phyloP scores from a whole-genome alignment of 192 early-diverging fungal genomes.

The Linnemannia zychae region DNA sequence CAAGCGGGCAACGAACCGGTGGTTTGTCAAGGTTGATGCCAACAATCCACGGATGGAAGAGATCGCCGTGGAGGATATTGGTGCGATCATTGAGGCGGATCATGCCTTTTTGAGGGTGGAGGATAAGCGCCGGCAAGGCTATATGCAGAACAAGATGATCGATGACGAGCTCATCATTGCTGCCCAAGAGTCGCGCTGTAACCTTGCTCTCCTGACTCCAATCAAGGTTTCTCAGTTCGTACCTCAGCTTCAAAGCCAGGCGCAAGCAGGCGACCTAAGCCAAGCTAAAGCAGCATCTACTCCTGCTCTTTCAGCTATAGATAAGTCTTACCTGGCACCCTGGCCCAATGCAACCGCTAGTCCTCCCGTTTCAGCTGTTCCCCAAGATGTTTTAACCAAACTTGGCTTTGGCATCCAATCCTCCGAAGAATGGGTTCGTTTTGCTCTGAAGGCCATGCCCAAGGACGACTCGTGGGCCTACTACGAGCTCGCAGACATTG shows the following conservation, averaged over 20 bases:
- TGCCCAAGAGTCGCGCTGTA: not conserved
- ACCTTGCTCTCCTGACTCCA: not conserved
- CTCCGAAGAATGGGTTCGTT: too few relatives aligned
- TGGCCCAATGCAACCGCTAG: too few relatives aligned
- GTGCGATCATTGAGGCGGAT: not conserved
- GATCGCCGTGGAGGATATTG: not conserved
- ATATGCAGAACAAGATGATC: not conserved
- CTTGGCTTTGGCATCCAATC: too few relatives aligned
- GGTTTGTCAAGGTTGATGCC: not conserved
- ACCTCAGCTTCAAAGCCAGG: not conserved
- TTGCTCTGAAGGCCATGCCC: too few relatives aligned
- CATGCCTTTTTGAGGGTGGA: not conserved
- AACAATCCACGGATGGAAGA: not conserved
- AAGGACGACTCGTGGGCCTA: too few relatives aligned
- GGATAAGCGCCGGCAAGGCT: not conserved
- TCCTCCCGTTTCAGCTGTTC: not conserved
- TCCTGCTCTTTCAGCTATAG: too few relatives aligned
- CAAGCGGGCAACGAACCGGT: not conserved
- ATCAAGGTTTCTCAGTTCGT: not conserved
- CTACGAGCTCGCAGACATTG: too few relatives aligned
- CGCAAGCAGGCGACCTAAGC: too few relatives aligned
- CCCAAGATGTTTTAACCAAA: not conserved
- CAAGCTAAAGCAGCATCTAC: too few relatives aligned
- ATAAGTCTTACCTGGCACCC: too few relatives aligned
- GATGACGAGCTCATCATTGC: conserved; percentile 7